Base-by-base conservation (phyloP, 2,329 filamentous ascomycete genomes). In the Fusarium torulosum region DNA sequence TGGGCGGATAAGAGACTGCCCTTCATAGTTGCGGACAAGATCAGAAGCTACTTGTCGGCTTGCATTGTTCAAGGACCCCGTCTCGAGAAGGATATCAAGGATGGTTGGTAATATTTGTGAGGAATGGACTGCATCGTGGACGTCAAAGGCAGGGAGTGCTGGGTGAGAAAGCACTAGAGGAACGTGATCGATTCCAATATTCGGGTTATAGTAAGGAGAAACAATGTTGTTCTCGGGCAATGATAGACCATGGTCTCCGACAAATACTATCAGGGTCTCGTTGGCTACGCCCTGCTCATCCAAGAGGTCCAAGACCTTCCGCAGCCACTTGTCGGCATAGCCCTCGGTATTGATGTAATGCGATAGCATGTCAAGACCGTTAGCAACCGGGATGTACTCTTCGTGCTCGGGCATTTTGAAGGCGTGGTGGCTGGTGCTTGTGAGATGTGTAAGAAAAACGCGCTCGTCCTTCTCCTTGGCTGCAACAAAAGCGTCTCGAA, bases 241-340 rank as follows among this genome's bases (percentile, higher is more conserved):
- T 0, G 76, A 77, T 10, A 77, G 46, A 8, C 76, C 76, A 2
- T 78, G 76, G 45, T 78, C 76, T 5, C 76, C 76, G 3, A 76
- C 72, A n/a, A 77, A 69, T 17, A 78, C 67, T 11, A 77, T 57
- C 2, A 78, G 62, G 4, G 76, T 78, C 47, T 78, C 76, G 21
- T 78, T 70, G 1, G 76, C 74, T 10, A 77, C 72, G 8, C 72
- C 76, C 29, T 77, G 67, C 41, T 76, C 70, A 11, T 78, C 75
- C 1, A 78, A 43, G 4, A 78, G 58, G 6, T 72, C 43, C 19
- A 78, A 25, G 1, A 78, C 59, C 50, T 71, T 75, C 20, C 70
- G 70, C 1, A 78, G 47, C 76, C 76, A 78, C 20, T 61, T 63
- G 40, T 78, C 75, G 15, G 72, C 75, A 37, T 75, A 78, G 6